These are phyloP conservation scores for Aurantiochytrium sp. DNA, from an alignment of 108 stramenopile genomes.

Conservation along the genomic window DNA sequence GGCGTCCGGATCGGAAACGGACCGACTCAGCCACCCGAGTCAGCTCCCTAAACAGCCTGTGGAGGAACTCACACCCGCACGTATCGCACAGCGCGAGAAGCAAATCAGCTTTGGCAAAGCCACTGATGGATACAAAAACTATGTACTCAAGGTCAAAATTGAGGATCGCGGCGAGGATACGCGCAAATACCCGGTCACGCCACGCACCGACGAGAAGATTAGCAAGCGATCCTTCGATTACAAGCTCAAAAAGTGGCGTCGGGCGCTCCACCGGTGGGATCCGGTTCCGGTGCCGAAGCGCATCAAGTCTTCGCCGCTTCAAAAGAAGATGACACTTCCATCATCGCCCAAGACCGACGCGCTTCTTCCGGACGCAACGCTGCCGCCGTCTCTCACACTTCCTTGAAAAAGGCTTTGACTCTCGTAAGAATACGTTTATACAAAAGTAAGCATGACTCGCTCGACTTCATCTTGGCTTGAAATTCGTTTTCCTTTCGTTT, in stretches of 20 bases:
- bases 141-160: not conserved
- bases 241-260: not conserved
- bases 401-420: no score
- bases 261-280: slow-evolving; percentile 1
- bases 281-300: not conserved
- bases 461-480: not conserved
- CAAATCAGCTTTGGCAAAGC: not conserved
- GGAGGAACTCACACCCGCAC: not conserved
- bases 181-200: not conserved
- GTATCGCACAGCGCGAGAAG: not conserved
- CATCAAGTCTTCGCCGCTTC: not conserved
- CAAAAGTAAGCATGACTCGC: not conserved
- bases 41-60: not conserved
- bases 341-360: not conserved
- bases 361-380: no score
- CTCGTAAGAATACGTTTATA: no score
- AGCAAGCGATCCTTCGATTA: not conserved
- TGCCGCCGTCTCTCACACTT: no score
- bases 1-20: not conserved
- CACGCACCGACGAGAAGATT: not conserved
- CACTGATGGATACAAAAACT: slow-evolving; percentile 1
- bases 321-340: not conserved
- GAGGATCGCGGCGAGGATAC: not conserved
- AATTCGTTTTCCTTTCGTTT: not conserved
- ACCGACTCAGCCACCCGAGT: not conserved